These are phyloP conservation scores for Paramyrothecium roridum DNA, from an alignment of 2,329 filamentous ascomycete genomes.

Conservation along the genomic window DNA sequence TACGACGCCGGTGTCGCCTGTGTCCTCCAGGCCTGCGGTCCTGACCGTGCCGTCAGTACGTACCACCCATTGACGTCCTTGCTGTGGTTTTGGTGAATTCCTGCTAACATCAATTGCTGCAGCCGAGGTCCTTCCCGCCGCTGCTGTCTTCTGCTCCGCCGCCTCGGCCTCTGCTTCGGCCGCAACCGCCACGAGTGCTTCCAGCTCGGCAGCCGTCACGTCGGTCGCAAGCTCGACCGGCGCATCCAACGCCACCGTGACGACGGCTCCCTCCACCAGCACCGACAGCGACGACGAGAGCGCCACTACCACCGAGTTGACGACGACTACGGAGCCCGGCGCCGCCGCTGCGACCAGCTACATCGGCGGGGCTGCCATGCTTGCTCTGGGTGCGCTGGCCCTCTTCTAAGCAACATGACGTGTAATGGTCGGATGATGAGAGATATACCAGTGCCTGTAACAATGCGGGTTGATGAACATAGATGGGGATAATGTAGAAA, in stretches of 20 bases:
- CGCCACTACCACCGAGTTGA: not conserved
- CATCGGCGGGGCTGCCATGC: conserved; percentile 3
- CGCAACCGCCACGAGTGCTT: conserved; percentile 3
- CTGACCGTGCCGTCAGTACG: conserved; percentile 2
- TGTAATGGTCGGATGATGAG: not conserved
- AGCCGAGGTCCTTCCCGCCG: conserved; percentile 8
- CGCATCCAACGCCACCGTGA: not conserved
- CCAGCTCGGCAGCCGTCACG: not conserved
- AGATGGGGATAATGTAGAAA: no score
- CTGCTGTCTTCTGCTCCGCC: conserved; percentile 5
- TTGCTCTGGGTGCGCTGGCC: conserved; percentile 3
- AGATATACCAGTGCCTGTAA: conserved; percentile 6
- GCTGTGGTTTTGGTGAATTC: not conserved
- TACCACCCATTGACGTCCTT: not conserved
- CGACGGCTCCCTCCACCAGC: not conserved
- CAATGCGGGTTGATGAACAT: no score
- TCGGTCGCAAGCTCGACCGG: not conserved
- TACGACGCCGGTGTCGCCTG: not conserved
- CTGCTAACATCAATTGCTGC: not conserved
- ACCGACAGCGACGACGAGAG: not conserved
- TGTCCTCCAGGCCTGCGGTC: conserved; percentile 1
- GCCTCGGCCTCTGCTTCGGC: conserved; percentile 3
- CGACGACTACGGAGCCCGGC: not conserved
- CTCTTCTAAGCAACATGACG: not conserved
- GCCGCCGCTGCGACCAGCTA: not conserved